Percentiles rank a stretch among this genome's conserved stretches.
phyloP scores from a whole-genome alignment of 352 stramenopile genomes.

The Lagenidium sp. region DNA sequence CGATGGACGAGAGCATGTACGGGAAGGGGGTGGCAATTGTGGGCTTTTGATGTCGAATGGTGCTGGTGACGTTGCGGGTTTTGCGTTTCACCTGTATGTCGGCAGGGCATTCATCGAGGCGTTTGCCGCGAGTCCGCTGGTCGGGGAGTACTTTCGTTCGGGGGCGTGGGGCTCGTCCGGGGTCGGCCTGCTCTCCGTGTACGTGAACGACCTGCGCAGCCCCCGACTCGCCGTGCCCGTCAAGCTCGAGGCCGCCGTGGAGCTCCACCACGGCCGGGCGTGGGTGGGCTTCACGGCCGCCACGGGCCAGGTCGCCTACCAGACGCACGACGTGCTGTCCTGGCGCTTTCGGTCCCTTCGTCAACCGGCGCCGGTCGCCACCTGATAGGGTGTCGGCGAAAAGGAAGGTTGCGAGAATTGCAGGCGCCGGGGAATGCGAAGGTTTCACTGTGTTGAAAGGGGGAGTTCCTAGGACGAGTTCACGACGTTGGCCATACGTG shows the following conservation, averaged over 20 bases:
- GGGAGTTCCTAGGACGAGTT: conserved; percentile 13
- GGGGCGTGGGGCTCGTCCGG: conserved; percentile 50
- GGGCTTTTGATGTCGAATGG: not conserved
- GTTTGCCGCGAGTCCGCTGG: conserved; percentile 43
- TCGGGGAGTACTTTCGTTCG: conserved; percentile 55
- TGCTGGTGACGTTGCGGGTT: too few species aligned
- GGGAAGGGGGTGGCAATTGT: conserved; percentile 7
- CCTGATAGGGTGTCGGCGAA: too few species aligned
- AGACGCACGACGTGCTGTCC: conserved; percentile 84
- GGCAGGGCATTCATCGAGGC: conserved; percentile 52
- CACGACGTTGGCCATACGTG: conserved; percentile 5
- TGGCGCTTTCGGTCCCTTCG: conserved; percentile 74
- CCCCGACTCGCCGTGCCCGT: conserved; percentile 78
- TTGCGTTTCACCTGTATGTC: too few species aligned
- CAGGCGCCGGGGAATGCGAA: too few species aligned
- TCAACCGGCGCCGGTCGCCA: too few species aligned
- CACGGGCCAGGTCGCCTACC: conserved; percentile 76
- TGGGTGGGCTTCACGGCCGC: conserved; percentile 91
- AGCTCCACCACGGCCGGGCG: conserved; percentile 73
- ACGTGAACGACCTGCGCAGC: conserved; percentile 80
- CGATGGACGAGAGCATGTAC: conserved; percentile 53
- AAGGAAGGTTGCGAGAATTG: too few species aligned
- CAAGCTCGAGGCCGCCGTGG: conserved; percentile 71
- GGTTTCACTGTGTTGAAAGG: too few species aligned
- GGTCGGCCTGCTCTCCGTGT: conserved; percentile 76